Evolutionary conservation across 2,329 filamentous ascomycete species (phyloP), one percentile per base, ranked within the genome.

Genomic region (Xylariaceae sp.): DNA sequence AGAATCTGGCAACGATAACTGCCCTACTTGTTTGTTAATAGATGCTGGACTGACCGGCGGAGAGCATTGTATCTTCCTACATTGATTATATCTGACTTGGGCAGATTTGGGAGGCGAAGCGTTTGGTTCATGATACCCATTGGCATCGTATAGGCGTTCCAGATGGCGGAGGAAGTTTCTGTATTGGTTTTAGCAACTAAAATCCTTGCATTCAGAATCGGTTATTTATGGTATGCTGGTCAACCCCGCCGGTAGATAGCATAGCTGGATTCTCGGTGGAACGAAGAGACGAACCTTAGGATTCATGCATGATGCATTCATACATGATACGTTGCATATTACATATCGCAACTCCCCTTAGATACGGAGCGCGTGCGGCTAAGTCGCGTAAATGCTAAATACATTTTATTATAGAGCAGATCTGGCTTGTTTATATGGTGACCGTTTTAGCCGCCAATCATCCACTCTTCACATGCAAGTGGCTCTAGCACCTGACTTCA

Each of bases 131-230:
- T 37, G 26, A 47, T 57, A 53, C 49, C 34, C 45, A 34, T 47
- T 45, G 14, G 40, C 49, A 60, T 54, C 33, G 14, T 45, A 41
- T 19, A 41, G 53, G 53, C 44, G 53, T 60, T 52, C 16, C 28
- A 46, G 29, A 43, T 23, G 41, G 47, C 43, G 39, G 33, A 36
- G 9, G 36, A 48, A 34, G 24, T 47, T n/a, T 9, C 17, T 23
- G 33, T 24, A 36, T 41, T 50, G 24, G 31, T 40, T 45, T 24
- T 40, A 16, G 23, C n/a, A 14, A 23, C 19, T 34, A 21, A 2
- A 29, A 34, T 23, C 11, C 29, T 47, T 41, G 47, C 43, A 9
- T 34, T 19, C 19, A 14, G n/a, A 31, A 41, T 33, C n/a, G 3
- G 50, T 29, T 39, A 7, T 12, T 28, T 43, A 9, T 17, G 26